phyloP scores from a whole-genome alignment of 495 filamentous ascomycete genomes.

The Rusavskia elegans region DNA sequence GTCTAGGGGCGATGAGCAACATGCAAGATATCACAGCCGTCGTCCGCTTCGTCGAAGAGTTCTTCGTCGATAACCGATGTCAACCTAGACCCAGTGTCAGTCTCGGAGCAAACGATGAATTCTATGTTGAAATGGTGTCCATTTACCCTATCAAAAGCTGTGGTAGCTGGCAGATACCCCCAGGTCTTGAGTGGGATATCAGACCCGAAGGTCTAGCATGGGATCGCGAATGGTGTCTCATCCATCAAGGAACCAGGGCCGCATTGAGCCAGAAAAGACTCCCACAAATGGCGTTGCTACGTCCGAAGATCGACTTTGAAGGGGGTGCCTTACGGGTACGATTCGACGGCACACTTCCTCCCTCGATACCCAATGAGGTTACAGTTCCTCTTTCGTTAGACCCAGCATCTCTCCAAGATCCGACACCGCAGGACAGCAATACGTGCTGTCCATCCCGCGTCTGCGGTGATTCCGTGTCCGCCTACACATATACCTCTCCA shows the following conservation, averaged over 20 bases:
- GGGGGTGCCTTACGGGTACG: constrained; percentile 28
- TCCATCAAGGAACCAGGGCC: constrained; percentile 56
- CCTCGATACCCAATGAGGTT: constrained; percentile 20
- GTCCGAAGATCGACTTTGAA: constrained; percentile 45
- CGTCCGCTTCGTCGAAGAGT: constrained; percentile 36
- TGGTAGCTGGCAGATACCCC: constrained; percentile 44
- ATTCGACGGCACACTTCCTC: constrained; percentile 2
- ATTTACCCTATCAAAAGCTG: constrained; percentile 66
- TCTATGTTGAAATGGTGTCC: constrained; percentile 14
- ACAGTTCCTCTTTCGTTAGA: constrained; percentile 40
- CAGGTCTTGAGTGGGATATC: constrained; percentile 44
- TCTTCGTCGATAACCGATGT: constrained; percentile 22
- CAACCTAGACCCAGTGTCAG: background rate
- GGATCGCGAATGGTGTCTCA: constrained; percentile 76
- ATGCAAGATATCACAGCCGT: constrained; percentile 41
- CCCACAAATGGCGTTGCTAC: constrained; percentile 57
- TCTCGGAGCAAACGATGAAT: background rate
- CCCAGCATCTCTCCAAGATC: constrained; percentile 29
- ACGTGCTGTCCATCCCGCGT: constrained; percentile 33
- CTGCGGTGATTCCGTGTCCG: constrained; percentile 51
- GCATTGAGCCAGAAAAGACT: constrained; percentile 59
- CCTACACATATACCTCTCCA: constrained; percentile 39
- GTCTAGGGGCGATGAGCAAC: constrained; percentile 59
- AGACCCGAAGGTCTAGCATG: constrained; percentile 55
- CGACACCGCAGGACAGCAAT: background rate